These are phyloP conservation scores for Ailanthus altissimus DNA, from an alignment of 345 rosid genomes.

Conservation along the genomic window DNA sequence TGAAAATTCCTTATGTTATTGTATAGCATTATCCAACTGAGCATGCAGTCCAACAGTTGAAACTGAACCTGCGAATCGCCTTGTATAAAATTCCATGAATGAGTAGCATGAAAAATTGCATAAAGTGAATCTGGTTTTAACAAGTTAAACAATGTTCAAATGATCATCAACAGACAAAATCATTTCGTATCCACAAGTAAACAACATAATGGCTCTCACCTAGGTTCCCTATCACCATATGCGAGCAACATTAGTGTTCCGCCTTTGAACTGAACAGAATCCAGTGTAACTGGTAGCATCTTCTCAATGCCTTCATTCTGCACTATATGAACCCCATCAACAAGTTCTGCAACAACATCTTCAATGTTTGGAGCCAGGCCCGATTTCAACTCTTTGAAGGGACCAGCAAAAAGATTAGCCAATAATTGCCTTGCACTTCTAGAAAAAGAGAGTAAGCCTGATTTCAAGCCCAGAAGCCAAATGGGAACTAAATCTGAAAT, in stretches of 20 bases:
- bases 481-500: conserved; percentile 31
- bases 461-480: conserved; percentile 32
- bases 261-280: conserved; percentile 85
- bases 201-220: conserved; percentile 46
- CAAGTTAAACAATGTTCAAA: background rate
- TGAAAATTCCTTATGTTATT: background rate
- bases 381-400: conserved; percentile 49
- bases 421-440: conserved; percentile 41
- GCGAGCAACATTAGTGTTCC: conserved; percentile 84
- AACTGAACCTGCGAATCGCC: background rate
- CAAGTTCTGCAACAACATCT: conserved; percentile 61
- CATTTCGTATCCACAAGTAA: conserved; percentile 2
- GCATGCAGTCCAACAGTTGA: conserved; percentile 7
- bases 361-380: conserved; percentile 50
- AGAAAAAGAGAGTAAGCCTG: conserved; percentile 33
- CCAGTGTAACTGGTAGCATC: conserved; percentile 79
- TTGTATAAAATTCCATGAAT: background rate
- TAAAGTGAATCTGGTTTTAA: background rate
- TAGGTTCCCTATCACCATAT: conserved; percentile 88
- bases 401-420: conserved; percentile 33
- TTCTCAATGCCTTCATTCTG: conserved; percentile 59
- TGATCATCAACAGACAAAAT: background rate
- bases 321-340: conserved; percentile 53
- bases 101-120: background rate
- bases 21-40: conserved; percentile 4